Conservation (phyloP, 2,329 filamentous ascomycete species). For the Cadophora luteo-olivacea region DNA sequence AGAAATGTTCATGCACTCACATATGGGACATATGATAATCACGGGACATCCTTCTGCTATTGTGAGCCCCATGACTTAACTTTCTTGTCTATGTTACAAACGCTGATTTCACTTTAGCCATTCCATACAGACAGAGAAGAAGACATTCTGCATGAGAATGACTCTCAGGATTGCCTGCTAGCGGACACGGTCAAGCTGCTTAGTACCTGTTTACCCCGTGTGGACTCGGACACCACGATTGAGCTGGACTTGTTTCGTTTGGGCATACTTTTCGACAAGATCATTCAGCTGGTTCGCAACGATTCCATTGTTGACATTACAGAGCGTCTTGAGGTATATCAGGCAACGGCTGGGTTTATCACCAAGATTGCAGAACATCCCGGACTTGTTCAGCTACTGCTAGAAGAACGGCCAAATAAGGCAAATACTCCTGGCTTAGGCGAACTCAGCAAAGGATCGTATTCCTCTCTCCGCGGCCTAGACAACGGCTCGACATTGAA, state of each 20-base stretch:
- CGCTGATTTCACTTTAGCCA: neutral
- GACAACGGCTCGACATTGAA: neutral
- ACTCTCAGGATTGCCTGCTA: constrained; percentile 25
- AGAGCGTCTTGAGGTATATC: constrained; percentile 26
- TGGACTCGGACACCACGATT: constrained; percentile 6
- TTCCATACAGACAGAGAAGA: constrained; percentile 1
- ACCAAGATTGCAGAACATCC: constrained; percentile 21
- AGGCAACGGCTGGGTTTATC: constrained; percentile 27
- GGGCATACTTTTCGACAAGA: constrained; percentile 31
- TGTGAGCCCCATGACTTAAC: neutral
- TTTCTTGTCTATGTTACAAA: neutral
- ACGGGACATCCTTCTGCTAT: neutral
- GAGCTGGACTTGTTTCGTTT: constrained; percentile 28
- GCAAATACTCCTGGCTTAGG: constrained; percentile 24
- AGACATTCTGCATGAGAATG: constrained; percentile 21
- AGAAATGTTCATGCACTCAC: neutral
- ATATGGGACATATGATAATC: constrained; percentile 3
- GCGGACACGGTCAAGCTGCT: constrained; percentile 32
- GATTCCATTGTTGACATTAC: constrained; percentile 35
- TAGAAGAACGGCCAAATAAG: constrained; percentile 29
- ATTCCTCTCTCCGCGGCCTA: neutral
- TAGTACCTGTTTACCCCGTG: constrained; percentile 23
- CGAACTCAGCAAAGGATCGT: neutral
- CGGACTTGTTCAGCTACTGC: constrained; percentile 24
- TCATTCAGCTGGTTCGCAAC: constrained; percentile 32